Conservation (phyloP, 2,329 filamentous ascomycete species). For the Fusarium hostae region DNA sequence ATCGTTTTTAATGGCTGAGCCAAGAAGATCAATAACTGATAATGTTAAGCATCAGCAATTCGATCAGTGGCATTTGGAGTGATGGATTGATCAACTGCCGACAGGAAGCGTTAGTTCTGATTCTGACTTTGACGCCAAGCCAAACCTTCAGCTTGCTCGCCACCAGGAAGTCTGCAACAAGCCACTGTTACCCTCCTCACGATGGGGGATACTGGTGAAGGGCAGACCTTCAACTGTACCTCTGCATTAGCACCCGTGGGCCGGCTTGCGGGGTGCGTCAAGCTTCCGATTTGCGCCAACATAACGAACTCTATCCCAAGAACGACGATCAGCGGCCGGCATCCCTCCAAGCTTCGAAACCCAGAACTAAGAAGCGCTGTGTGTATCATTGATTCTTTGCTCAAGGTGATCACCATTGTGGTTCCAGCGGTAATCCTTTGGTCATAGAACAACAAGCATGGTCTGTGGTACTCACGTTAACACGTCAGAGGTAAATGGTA, state of each 20-base stretch:
- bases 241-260: slow-evolving; percentile 28
- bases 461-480: background rate
- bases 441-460: background rate
- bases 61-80: background rate
- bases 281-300: slow-evolving; percentile 23
- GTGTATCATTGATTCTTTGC: background rate
- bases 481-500: background rate
- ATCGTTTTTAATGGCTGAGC: background rate
- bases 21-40: background rate
- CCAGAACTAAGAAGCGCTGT: background rate
- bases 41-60: background rate
- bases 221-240: background rate
- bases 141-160: slow-evolving; percentile 15
- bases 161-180: background rate
- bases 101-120: slow-evolving; percentile 1
- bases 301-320: slow-evolving; percentile 34
- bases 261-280: slow-evolving; percentile 36
- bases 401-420: slow-evolving; percentile 8
- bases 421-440: background rate
- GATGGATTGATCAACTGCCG: slow-evolving; percentile 14
- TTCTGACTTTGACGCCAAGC: slow-evolving; percentile 7
- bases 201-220: background rate
- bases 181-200: background rate
- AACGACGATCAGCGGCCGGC: slow-evolving; percentile 11
- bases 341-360: slow-evolving; percentile 3